Percentiles rank a stretch among this genome's conserved stretches.
phyloP scores from a whole-genome alignment of 2,329 filamentous ascomycete genomes.

The Colletotrichum musae region DNA sequence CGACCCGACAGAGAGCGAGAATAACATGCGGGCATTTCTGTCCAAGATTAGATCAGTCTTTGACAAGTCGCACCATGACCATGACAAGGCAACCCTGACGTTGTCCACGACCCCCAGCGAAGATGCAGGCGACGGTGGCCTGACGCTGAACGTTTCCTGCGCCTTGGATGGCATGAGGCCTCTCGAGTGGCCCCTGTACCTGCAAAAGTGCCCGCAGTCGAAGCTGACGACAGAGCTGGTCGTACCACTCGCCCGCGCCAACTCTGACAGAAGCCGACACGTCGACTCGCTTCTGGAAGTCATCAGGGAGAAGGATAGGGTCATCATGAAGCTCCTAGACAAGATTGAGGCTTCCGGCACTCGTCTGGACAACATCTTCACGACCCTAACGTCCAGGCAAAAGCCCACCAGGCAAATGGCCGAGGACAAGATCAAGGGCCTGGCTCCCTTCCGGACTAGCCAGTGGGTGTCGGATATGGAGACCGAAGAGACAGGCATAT shows the following conservation, averaged over 20 bases:
- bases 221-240: conserved; percentile 64
- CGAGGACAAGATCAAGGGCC: conserved; percentile 65
- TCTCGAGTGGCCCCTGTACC: conserved; percentile 75
- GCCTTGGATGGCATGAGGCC: conserved; percentile 75
- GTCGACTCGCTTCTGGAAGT: conserved; percentile 58
- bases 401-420: conserved; percentile 60
- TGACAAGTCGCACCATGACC: conserved; percentile 61
- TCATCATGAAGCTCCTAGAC: conserved; percentile 66
- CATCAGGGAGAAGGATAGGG: conserved; percentile 65
- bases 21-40: conserved; percentile 78
- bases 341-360: conserved; percentile 68
- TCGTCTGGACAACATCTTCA: conserved; percentile 69
- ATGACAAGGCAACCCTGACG: conserved; percentile 60
- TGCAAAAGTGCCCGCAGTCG: conserved; percentile 62
- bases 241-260: conserved; percentile 65
- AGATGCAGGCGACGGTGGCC: conserved; percentile 56
- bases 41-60: conserved; percentile 71
- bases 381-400: conserved; percentile 61
- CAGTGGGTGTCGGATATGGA: conserved; percentile 55
- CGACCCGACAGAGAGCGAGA: conserved; percentile 77
- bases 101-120: conserved; percentile 54
- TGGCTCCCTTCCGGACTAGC: conserved; percentile 62
- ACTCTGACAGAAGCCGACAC: conserved; percentile 57
- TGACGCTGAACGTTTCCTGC: conserved; percentile 70
- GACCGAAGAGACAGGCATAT: conserved; percentile 48